Evolutionary conservation across 257 asterid species (phyloP), one percentile per base, ranked within the genome.

Genomic region (Nicotiana noctiflora): DNA sequence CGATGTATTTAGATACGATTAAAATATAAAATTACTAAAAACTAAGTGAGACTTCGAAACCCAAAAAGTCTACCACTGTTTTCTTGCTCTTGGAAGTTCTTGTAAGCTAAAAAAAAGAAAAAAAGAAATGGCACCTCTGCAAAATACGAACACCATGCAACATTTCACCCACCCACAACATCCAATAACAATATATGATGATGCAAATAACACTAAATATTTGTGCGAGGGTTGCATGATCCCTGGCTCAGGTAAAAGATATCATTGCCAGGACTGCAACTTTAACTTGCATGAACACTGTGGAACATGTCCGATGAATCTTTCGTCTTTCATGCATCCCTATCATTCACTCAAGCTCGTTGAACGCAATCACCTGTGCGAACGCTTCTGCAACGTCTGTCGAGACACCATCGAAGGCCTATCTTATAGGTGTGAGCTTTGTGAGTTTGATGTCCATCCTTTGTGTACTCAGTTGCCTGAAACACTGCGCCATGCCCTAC

Each of bases 401-500:
- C 15, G 49, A 8, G 93, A 88, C 9, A 83, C 82, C 1, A 86
- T 90, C 0, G 86, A 90, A 53, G 92, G 93, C 27, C 29, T 90
- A n/a, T 88, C 87, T 55, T 90, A 88, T 72, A 59, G 90, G 77
- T 90, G 92, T 85, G 85, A 83, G 40, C 76, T 40, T 40, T 90
- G 92, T 14, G 88, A 86, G 6, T 90, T 88, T 51, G 90, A 88
- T 53, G 85, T 87, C 23, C 93, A 90, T 34, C 92, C 92, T 2
- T 40, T 88, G 3, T 90, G 93, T 87, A 85, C 90, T 2, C 88
- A 76, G 21, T 65, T 90, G 57, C 92, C 92, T 0, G 77, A 87
- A 46, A 27, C 75, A 10, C 23, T 86, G 17, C 79, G 29, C 15
- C 93, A 90, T 53, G 90, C 86, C 2, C 84, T 88, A n/a, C 90